Evolutionary conservation across 2,329 filamentous ascomycete genomes (phyloP).

Genomic region (Aureobasidium uvarum): DNA sequence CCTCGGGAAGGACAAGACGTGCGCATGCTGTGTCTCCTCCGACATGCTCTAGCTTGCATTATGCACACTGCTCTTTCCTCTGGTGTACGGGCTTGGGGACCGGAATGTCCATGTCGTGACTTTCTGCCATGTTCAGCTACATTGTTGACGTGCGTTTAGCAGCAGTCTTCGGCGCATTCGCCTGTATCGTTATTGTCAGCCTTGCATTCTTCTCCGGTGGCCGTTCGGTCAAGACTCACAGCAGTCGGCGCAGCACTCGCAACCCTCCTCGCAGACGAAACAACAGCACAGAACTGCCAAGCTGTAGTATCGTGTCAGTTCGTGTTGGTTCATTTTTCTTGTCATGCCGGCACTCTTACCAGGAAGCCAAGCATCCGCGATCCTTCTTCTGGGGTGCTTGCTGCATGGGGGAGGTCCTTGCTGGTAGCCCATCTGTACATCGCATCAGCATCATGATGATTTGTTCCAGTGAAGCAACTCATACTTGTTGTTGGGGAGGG

Average conservation of each 20-base stretch:
- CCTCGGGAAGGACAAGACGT: not conserved
- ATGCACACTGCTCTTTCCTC: slow-evolving; percentile 9
- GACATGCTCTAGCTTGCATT: slow-evolving; percentile 1
- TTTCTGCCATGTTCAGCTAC: not conserved
- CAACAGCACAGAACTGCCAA: slow-evolving; percentile 61
- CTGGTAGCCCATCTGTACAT: slow-evolving; percentile 41
- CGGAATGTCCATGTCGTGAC: not conserved
- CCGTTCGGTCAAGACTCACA: slow-evolving; percentile 35
- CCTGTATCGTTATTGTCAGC: slow-evolving; percentile 11
- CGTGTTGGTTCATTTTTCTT: not conserved
- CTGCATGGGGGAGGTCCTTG: slow-evolving; percentile 48
- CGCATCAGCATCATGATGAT: not conserved
- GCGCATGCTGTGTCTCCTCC: not conserved
- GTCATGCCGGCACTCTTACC: slow-evolving; percentile 31
- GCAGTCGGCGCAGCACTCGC: slow-evolving; percentile 63
- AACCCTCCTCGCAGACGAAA: slow-evolving; percentile 63
- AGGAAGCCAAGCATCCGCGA: slow-evolving; percentile 53
- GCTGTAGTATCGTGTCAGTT: slow-evolving; percentile 26
- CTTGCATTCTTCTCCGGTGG: not conserved
- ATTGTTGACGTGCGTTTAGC: slow-evolving; percentile 28
- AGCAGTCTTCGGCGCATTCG: slow-evolving; percentile 49
- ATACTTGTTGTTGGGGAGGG: slow-evolving; percentile 35
- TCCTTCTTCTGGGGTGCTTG: slow-evolving; percentile 46
- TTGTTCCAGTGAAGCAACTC: not conserved
- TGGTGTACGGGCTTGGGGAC: not conserved